A percentile compares a stretch with the other conserved stretches of the same genome.
These are phyloP conservation scores for Niebla homalea DNA, from an alignment of 495 filamentous ascomycete genomes.

Conservation along the genomic window DNA sequence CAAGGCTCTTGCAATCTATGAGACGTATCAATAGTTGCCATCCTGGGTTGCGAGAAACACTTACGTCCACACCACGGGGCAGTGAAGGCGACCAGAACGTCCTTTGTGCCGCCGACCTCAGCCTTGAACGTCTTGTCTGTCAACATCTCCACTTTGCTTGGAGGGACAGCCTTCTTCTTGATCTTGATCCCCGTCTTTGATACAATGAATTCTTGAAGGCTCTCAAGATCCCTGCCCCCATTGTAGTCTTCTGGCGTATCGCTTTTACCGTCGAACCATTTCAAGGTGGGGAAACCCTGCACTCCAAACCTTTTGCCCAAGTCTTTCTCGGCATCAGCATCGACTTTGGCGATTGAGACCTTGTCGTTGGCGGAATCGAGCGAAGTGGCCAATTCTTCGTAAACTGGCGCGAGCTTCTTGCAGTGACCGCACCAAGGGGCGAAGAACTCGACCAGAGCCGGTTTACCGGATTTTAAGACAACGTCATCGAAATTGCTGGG, in stretches of 20 bases:
- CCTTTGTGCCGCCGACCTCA: conserved; percentile 67
- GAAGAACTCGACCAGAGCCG: conserved; percentile 96
- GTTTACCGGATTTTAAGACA: conserved; percentile 83
- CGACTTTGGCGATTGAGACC: conserved; percentile 85
- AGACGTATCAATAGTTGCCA: conserved; percentile 13
- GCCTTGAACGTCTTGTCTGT: conserved; percentile 67
- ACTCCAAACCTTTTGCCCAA: conserved; percentile 77
- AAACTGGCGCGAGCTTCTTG: conserved; percentile 90
- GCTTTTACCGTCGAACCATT: conserved; percentile 97
- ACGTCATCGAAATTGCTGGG: conserved; percentile 82
- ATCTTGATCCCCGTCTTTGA: conserved; percentile 79
- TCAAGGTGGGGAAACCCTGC: conserved; percentile 90
- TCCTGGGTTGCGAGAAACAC: conserved; percentile 27
- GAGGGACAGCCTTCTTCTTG: conserved; percentile 54
- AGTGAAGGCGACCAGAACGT: conserved; percentile 91
- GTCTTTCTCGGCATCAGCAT: conserved; percentile 76
- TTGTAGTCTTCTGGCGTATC: conserved; percentile 76
- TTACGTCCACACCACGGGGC: conserved; percentile 94
- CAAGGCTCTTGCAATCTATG: conserved; percentile 89
- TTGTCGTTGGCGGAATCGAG: conserved; percentile 67
- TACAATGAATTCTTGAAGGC: conserved; percentile 62
- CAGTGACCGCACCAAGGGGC: conserved; percentile 99
- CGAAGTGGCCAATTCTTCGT: conserved; percentile 74
- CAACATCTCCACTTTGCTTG: conserved; percentile 66
- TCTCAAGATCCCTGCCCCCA: conserved; percentile 78